Evolutionary conservation across 495 filamentous ascomycete species (phyloP).

Genomic region (Tuber indicum): DNA sequence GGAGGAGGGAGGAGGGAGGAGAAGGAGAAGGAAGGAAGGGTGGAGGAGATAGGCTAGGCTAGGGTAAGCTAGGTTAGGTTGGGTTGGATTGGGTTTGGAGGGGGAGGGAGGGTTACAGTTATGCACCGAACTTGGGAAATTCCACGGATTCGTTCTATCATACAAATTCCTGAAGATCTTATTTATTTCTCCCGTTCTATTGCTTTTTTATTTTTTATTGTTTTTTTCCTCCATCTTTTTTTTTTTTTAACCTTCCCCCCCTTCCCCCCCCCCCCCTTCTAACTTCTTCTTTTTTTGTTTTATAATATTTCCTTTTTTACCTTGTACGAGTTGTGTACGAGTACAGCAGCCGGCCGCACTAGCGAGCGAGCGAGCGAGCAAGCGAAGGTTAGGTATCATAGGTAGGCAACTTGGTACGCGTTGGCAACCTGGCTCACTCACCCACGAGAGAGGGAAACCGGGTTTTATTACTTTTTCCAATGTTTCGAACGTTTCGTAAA

Average conservation of each 20-base stretch:
- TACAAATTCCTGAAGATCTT: background rate
- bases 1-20: background rate
- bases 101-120: background rate
- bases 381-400: no score
- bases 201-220: background rate
- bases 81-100: no score
- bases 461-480: background rate
- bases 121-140: background rate
- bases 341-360: no score
- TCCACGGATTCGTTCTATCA: background rate
- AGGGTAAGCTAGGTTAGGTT: no score
- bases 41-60: background rate
- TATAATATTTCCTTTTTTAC: background rate
- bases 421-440: no score
- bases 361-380: no score
- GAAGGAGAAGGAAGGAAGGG: background rate
- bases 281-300: background rate
- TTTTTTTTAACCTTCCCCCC: background rate
- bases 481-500: conserved; percentile 1
- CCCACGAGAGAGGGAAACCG: background rate
- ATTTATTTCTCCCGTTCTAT: background rate
- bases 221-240: no score
- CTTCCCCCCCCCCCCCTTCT: background rate
- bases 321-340: background rate
- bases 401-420: no score